phyloP scores from a whole-genome alignment of 2,329 filamentous ascomycete genomes.

The Ceratocystis eucalypticola region DNA sequence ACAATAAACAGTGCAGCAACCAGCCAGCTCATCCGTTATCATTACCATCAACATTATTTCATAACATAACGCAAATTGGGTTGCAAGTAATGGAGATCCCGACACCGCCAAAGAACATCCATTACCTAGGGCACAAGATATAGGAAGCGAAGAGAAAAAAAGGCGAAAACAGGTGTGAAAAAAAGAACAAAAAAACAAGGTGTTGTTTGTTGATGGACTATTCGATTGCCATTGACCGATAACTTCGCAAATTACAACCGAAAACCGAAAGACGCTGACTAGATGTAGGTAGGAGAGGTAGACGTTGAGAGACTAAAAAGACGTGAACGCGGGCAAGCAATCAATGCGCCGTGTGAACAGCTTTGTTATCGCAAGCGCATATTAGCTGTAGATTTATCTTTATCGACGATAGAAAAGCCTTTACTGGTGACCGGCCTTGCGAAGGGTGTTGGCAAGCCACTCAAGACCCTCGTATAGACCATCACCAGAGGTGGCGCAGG shows the following conservation, averaged over 20 bases:
- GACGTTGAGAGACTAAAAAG: slow-evolving; percentile 19
- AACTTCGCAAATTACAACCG: slow-evolving; percentile 46
- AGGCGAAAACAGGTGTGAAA: slow-evolving; percentile 19
- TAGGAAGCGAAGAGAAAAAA: slow-evolving; percentile 19
- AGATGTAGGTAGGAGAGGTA: slow-evolving; percentile 19
- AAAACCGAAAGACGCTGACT: slow-evolving; percentile 30
- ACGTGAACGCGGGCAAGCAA: slow-evolving; percentile 17
- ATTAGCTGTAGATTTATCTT: slow-evolving; percentile 19
- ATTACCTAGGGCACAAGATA: slow-evolving; percentile 9
- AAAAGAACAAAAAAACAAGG: slow-evolving; percentile 21
- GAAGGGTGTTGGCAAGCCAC: slow-evolving; percentile 73
- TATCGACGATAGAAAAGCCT: slow-evolving; percentile 22
- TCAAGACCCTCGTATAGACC: slow-evolving; percentile 99
- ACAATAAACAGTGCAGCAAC: not conserved
- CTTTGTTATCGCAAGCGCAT: slow-evolving; percentile 17
- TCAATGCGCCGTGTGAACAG: slow-evolving; percentile 16
- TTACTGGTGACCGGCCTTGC: slow-evolving; percentile 58
- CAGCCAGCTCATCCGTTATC: slow-evolving; percentile 1
- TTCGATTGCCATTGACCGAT: slow-evolving; percentile 43
- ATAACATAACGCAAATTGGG: not conserved
- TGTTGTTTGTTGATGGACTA: slow-evolving; percentile 34
- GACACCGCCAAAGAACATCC: slow-evolving; percentile 2
- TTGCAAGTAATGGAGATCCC: not conserved
- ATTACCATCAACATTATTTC: slow-evolving; percentile 4
- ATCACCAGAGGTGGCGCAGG: slow-evolving; percentile 96